Evolutionary conservation across 768 basidiomycete species (phyloP).

Genomic region (Leccinellum albellum): DNA sequence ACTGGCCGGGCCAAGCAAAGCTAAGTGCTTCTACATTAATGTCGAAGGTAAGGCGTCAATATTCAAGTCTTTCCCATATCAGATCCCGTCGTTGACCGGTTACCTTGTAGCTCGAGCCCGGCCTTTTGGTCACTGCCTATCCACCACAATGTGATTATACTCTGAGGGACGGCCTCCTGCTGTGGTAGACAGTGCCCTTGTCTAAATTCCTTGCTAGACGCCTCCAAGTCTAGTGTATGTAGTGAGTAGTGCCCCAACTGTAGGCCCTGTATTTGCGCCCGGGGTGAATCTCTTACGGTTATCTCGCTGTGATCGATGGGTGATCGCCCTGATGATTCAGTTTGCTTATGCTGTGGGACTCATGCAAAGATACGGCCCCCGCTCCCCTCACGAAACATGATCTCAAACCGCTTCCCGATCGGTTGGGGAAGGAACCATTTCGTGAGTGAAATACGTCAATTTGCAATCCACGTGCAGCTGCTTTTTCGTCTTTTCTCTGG

Average conservation of each 20-base stretch:
- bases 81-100: background rate
- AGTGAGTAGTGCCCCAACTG: background rate
- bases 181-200: background rate
- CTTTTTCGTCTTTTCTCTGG: background rate
- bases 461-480: background rate
- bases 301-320: background rate
- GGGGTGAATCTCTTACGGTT: background rate
- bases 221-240: background rate
- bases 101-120: background rate
- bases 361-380: background rate
- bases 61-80: background rate
- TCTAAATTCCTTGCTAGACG: background rate
- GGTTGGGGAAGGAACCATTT: background rate
- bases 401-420: background rate
- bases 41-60: background rate
- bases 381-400: background rate
- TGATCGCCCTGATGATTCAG: background rate
- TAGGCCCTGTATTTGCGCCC: background rate
- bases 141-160: background rate
- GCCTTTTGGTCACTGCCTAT: background rate
- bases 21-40: background rate
- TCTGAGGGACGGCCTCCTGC: background rate
- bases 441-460: background rate
- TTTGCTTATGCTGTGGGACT: background rate
- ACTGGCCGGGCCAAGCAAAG: background rate